Base-by-base conservation (phyloP, 495 filamentous ascomycete species). In the Aspergillus indologenus region DNA sequence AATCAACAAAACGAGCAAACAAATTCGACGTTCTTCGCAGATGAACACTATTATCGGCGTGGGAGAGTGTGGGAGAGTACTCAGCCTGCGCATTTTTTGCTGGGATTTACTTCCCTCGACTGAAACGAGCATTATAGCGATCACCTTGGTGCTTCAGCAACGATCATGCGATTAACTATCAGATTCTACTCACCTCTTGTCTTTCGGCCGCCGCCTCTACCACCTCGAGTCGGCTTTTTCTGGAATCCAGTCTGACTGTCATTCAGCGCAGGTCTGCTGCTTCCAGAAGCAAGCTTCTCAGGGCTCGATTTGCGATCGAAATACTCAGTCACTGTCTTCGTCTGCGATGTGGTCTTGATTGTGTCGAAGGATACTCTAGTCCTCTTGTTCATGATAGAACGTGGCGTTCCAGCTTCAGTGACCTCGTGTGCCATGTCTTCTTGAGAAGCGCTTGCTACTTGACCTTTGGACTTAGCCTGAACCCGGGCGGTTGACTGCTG, bases 101-200 rank as follows among this genome's bases (percentile, higher is more conserved):
- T 31, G 2, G 18, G 15, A 14, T 15, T 59, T 57, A 54, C 19
- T 21, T 61, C 20, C 60, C 47, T 44, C 45, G 53, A 45, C 58
- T 68, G 48, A 76, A 77, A 0, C 72, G 73, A 34, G 68, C 68
- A 24, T 59, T 70, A 55, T 77, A 77, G 22, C 64, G 66, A 6
- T 72, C 69, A 17, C 71, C 73, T 77, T 20, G 17, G 1, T 14
- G 45, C 5, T 18, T 68, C 26, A 64, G 63, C 60, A 45, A 46
- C 20, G 12, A 45, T 6, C 12, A 15, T 40, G 24, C 8, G 3
- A 17, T 21, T 7, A 12, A 14, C 19, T n/a, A 17, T 22, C 5
- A 42, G 7, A 12, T 1, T 9, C 22, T 11, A 19, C 58, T 47
- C 68, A 74, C 72, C 67, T 65, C 69, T 61, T 45, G 69, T 62